Base-by-base conservation (phyloP, 768 basidiomycete genomes). In the Pleurotus platypus region DNA sequence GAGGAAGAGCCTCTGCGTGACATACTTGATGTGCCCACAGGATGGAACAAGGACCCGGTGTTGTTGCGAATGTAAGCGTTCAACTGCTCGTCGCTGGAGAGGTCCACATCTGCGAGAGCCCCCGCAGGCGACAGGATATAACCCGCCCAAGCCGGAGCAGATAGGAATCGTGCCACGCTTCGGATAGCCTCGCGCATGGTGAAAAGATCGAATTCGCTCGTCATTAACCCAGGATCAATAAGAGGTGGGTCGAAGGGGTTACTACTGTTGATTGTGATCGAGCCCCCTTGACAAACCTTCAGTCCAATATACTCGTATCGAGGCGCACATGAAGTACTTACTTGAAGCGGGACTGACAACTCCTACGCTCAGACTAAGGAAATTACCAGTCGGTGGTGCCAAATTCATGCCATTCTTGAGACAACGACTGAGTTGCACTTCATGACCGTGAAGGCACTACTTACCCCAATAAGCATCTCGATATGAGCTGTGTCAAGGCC, bases 401-500 rank as follows among this genome's bases (percentile, higher is more conserved):
- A 26, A 37, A 50, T 50, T 37, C 24, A 50, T 50, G 38, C 49
- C 37, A 50, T 26, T 48, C 37, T 49, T 1, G 6, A 16, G 1
- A 49, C 12, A 26, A 8, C 8, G 35, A 20, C 15, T 27, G 15
- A 16, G 7, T 22, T 45, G 6, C 9, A 16, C 13, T 22, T 45
- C 42, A 12, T 45, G 7, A n/a, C 20, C 57, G 54, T 24, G 9
- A 4, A 15, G 20, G 30, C 3, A 35, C 46, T 60, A 35, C 49
- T 26, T 57, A 77, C 75, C 30, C 57, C 56, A 26, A 74, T 64
- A 2, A 70, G 55, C 2, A 73, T 49, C 55, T 77, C 76, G 43
- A 64, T 65, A 56, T 79, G 75, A 1, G 74, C 59, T 0, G 73
- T 57, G 13, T 63, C 63, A 5, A 68, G 68, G 0, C 78, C 77